Percentiles rank a stretch among this genome's conserved stretches.
Conservation (phyloP, 2,329 filamentous ascomycete species). For the Colletotrichum sidae region DNA sequence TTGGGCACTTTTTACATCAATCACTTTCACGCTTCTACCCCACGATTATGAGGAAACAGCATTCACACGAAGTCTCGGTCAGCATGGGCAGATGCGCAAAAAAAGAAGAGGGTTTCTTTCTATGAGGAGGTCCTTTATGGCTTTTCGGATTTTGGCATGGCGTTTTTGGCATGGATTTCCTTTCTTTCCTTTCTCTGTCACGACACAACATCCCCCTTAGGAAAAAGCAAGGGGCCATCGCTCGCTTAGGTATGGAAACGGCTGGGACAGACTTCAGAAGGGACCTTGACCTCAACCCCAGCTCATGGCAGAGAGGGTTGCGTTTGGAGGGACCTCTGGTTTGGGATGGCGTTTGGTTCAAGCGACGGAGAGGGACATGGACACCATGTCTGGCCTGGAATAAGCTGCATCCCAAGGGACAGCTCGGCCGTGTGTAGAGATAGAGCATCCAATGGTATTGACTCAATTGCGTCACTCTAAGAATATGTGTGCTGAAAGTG, state of each 20-base stretch:
- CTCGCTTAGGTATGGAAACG: constrained; percentile 31
- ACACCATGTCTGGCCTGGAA: constrained; percentile 19
- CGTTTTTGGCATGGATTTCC: constrained; percentile 15
- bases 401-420: constrained; percentile 28
- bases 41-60: constrained; percentile 33
- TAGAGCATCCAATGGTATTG: constrained; percentile 29
- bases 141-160: constrained; percentile 21
- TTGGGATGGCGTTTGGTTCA: constrained; percentile 29
- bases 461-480: constrained; percentile 15
- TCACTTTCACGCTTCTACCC: constrained; percentile 16
- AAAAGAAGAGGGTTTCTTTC: constrained; percentile 22
- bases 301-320: neutral
- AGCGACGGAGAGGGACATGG: constrained; percentile 28
- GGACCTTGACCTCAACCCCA: constrained; percentile 8
- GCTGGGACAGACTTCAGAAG: constrained; percentile 32
- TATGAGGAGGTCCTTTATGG: constrained; percentile 5
- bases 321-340: constrained; percentile 9
- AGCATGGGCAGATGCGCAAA: constrained; percentile 31
- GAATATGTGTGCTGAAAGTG: neutral
- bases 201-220: constrained; percentile 10
- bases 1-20: constrained; percentile 10
- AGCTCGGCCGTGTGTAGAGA: constrained; percentile 35
- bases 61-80: constrained; percentile 29
- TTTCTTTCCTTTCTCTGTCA: constrained; percentile 19
- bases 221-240: constrained; percentile 16